Conservation (phyloP, 768 basidiomycete genomes). For the Boletellus emodensis region DNA sequence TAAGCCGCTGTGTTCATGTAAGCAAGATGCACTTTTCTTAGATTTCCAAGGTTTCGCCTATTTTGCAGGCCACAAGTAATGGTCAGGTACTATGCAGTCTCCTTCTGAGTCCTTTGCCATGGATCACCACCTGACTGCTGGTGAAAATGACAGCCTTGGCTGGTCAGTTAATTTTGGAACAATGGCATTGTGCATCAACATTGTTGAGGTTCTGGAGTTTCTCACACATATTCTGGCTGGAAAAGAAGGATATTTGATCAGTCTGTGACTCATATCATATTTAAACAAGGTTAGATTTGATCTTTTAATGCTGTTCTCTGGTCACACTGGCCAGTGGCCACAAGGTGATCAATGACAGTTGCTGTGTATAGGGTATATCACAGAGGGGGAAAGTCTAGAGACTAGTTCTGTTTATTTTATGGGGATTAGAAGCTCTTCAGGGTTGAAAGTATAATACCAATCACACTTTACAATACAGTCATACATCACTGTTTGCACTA, state of each 20-base stretch:
- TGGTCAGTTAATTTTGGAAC: constrained; percentile 10
- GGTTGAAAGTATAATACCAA: not conserved
- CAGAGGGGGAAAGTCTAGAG: not conserved
- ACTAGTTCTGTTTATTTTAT: not conserved
- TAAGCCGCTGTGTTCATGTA: not conserved
- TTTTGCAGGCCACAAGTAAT: not conserved
- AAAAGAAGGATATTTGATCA: constrained; percentile 7
- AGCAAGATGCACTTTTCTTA: constrained; percentile 1
- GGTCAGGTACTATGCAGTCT: not conserved
- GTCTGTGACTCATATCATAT: not conserved
- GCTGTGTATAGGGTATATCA: not conserved
- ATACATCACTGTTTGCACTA: no score
- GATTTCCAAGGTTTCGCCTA: not conserved
- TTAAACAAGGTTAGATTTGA: constrained; percentile 1
- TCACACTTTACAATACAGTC: no score
- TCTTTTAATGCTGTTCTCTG: not conserved
- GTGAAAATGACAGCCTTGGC: no score
- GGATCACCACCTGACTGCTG: no score
- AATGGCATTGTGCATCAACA: not conserved
- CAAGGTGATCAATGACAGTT: not conserved
- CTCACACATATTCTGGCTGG: not conserved
- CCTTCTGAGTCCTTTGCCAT: no score
- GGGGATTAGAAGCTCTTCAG: not conserved
- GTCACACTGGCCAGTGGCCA: not conserved
- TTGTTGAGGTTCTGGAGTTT: not conserved